These are phyloP conservation scores for Coelastrella sp. DNA, from an alignment of 139 green algal genomes.

Conservation along the genomic window DNA sequence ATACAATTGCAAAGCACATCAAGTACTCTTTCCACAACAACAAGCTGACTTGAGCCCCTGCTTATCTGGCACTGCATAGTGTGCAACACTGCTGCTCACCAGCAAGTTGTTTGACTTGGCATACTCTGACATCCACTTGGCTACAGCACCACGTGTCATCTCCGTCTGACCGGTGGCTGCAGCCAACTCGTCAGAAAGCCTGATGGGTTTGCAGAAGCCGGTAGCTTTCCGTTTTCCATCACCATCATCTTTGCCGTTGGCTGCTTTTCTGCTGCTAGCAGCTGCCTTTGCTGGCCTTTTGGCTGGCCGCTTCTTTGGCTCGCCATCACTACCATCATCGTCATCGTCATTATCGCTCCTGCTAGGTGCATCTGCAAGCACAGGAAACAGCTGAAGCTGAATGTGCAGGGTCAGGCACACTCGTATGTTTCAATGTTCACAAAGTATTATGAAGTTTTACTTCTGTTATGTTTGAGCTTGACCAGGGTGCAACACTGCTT, in stretches of 20 bases:
- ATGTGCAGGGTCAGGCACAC: too few species aligned
- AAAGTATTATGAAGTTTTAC: too few species aligned
- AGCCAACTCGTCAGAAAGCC: slow-evolving; percentile 59
- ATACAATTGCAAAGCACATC: too few species aligned
- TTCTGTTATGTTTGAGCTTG: too few species aligned
- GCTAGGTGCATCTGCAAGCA: too few species aligned
- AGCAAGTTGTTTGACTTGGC: slow-evolving; percentile 55
- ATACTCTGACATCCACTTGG: slow-evolving; percentile 71
- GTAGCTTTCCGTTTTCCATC: slow-evolving; percentile 23
- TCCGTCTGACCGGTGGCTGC: slow-evolving; percentile 56
- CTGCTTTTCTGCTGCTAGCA: slow-evolving; percentile 14
- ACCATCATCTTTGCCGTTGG: background rate
- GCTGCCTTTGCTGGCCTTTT: slow-evolving; percentile 2
- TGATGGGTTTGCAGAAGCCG: slow-evolving; percentile 67
- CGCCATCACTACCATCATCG: background rate
- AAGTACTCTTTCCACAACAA: background rate
- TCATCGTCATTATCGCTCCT: background rate
- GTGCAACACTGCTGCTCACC: slow-evolving; percentile 18
- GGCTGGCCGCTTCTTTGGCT: background rate
- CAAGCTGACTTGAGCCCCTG: background rate
- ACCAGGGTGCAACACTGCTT: too few species aligned
- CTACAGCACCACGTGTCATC: slow-evolving; percentile 64
- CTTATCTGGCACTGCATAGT: background rate
- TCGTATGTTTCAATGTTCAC: too few species aligned
- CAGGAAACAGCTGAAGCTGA: too few species aligned